Conservation (phyloP, 805 yeast genomes). For the Dipodascopsis uninucleata region DNA sequence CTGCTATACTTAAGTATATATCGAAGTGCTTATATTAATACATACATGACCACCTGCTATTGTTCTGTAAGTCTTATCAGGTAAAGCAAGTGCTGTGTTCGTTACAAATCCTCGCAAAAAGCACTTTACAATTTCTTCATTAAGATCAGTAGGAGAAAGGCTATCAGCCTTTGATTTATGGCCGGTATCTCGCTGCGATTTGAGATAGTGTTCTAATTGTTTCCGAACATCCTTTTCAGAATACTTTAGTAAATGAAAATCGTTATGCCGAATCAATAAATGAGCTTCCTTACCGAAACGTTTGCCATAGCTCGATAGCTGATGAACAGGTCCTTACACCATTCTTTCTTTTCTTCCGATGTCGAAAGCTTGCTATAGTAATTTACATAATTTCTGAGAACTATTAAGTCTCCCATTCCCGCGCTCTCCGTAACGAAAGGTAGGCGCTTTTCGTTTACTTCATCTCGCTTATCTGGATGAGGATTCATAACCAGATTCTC, state of each 20-base stretch:
- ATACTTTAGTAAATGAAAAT: background rate
- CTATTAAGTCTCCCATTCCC: slow-evolving; percentile 75
- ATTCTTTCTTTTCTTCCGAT: slow-evolving; percentile 57
- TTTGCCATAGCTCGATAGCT: slow-evolving; percentile 77
- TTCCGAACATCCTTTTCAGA: slow-evolving; percentile 56
- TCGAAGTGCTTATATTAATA: too few relatives aligned
- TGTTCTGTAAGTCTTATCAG: slow-evolving; percentile 88
- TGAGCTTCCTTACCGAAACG: slow-evolving; percentile 42
- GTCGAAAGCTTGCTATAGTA: slow-evolving; percentile 47
- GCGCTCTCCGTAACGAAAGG: slow-evolving; percentile 67
- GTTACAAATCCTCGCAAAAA: slow-evolving; percentile 80
- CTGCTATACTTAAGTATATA: background rate
- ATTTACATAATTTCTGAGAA: slow-evolving; percentile 74
- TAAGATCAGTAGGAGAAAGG: slow-evolving; percentile 9
- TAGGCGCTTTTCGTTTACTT: slow-evolving; percentile 69
- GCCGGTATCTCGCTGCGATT: slow-evolving; percentile 3
- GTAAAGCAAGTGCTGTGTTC: slow-evolving; percentile 90
- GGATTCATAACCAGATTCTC: slow-evolving; percentile 84
- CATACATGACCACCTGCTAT: slow-evolving; percentile 68
- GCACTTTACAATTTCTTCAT: slow-evolving; percentile 61
- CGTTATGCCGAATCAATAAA: background rate
- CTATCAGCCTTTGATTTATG: slow-evolving; percentile 2
- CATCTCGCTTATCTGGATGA: slow-evolving; percentile 75
- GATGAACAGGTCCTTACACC: slow-evolving; percentile 80
- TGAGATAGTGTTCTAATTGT: slow-evolving; percentile 53